These are phyloP conservation scores for Wickerhamomyces xylosicus DNA, from an alignment of 805 yeast genomes.

Conservation along the genomic window DNA sequence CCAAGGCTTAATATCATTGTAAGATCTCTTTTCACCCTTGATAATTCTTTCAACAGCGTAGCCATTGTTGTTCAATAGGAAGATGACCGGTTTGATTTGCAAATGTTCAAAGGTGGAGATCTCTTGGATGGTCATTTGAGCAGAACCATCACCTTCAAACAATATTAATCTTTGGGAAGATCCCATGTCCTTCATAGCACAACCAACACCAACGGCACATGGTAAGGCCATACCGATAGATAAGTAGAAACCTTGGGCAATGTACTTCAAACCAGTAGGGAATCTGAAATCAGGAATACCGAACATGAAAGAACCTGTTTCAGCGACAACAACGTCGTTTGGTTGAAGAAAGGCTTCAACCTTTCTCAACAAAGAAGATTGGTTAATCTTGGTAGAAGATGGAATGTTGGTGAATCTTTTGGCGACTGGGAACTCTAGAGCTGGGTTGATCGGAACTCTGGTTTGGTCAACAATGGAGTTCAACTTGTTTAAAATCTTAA, in stretches of 20 bases:
- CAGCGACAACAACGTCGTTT: conserved; percentile 66
- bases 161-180: conserved; percentile 50
- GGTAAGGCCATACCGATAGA: conserved; percentile 90
- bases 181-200: conserved; percentile 52
- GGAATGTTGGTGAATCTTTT: conserved; percentile 16
- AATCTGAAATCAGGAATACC: conserved; percentile 60
- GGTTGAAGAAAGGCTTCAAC: conserved; percentile 38
- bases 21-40: conserved; percentile 63
- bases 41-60: conserved; percentile 86
- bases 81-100: conserved; percentile 53
- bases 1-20: conserved; percentile 86
- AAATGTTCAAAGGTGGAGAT: conserved; percentile 52
- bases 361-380: conserved; percentile 30
- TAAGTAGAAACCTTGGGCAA: conserved; percentile 68
- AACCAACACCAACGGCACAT: conserved; percentile 71
- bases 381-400: conserved; percentile 30
- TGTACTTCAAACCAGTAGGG: conserved; percentile 38
- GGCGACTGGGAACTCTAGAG: conserved; percentile 10
- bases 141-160: conserved; percentile 88
- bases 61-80: conserved; percentile 76
- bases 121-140: conserved; percentile 92
- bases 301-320: conserved; percentile 79
- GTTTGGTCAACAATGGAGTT: conserved; percentile 24
- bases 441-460: conserved; percentile 11
- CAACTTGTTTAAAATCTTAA: conserved; percentile 38